Evolutionary conservation across 495 filamentous ascomycete genomes (phyloP).

Genomic region (Aspergillus indologenus): DNA sequence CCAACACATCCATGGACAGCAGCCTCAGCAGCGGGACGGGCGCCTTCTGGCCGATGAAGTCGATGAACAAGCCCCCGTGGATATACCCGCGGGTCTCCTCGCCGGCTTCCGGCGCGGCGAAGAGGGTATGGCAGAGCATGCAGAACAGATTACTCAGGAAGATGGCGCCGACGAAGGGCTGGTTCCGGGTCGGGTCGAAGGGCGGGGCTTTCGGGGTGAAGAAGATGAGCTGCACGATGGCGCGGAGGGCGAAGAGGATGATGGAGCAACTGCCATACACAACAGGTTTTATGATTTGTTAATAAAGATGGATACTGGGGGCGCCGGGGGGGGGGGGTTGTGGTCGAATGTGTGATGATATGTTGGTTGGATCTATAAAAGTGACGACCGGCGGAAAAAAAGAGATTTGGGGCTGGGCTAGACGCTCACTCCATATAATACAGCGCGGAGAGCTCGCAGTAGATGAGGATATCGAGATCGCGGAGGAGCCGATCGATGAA

Average conservation of each 20-base stretch:
- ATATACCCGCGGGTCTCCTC: conserved; percentile 78
- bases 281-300: conserved; percentile 45
- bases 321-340: background rate
- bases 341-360: background rate
- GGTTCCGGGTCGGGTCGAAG: conserved; percentile 58
- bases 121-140: conserved; percentile 66
- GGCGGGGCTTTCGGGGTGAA: conserved; percentile 75
- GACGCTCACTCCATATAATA: conserved; percentile 88
- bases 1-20: conserved; percentile 59
- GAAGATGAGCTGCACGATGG: conserved; percentile 67
- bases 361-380: conserved; percentile 4
- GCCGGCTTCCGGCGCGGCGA: conserved; percentile 60
- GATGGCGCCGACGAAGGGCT: conserved; percentile 67
- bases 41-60: conserved; percentile 82
- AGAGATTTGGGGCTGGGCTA: background rate
- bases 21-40: conserved; percentile 65
- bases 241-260: conserved; percentile 65
- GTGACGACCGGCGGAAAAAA: too few species aligned
- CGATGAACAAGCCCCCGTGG: conserved; percentile 79
- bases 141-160: conserved; percentile 68
- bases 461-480: conserved; percentile 76
- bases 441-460: conserved; percentile 72
- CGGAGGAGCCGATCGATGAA: conserved; percentile 68
- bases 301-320: background rate
- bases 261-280: conserved; percentile 79